Percentiles rank a stretch among this genome's conserved stretches.
phyloP scores from a whole-genome alignment of 2,329 filamentous ascomycete species.

The Phialocephala subalpina region DNA sequence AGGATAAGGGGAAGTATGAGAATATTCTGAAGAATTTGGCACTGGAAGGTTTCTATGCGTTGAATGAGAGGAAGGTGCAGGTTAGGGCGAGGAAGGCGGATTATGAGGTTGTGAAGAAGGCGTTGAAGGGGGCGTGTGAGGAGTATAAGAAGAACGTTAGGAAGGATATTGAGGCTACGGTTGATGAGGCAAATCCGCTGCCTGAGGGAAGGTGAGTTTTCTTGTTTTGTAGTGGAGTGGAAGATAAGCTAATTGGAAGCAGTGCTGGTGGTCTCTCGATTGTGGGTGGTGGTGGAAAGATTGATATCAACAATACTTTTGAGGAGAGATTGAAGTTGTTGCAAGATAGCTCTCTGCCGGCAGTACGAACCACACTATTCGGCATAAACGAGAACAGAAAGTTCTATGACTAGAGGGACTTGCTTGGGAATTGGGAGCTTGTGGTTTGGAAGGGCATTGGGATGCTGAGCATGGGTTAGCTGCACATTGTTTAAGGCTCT shows the following conservation, averaged over 20 bases:
- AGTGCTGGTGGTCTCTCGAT: slow-evolving; percentile 87
- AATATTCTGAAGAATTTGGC: slow-evolving; percentile 80
- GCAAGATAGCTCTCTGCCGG: slow-evolving; percentile 84
- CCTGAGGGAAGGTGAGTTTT: slow-evolving; percentile 81
- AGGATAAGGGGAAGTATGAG: slow-evolving; percentile 79
- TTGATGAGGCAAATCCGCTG: slow-evolving; percentile 82
- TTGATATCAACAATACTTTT: slow-evolving; percentile 98
- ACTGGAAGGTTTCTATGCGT: slow-evolving; percentile 87
- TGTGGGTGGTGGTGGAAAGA: slow-evolving; percentile 86
- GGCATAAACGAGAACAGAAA: slow-evolving; percentile 95
- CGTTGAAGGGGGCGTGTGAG: slow-evolving; percentile 76
- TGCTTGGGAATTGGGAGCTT: slow-evolving; percentile 2
- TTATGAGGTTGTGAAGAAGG: slow-evolving; percentile 77
- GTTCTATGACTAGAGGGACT: slow-evolving; percentile 79
- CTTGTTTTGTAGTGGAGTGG: not conserved
- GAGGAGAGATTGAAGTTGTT: slow-evolving; percentile 89
- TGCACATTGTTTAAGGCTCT: slow-evolving; percentile 32
- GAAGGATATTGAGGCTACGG: slow-evolving; percentile 71
- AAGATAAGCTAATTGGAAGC: slow-evolving; percentile 29
- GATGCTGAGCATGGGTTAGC: slow-evolving; percentile 26
- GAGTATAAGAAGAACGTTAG: slow-evolving; percentile 85
- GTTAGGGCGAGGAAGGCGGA: slow-evolving; percentile 84
- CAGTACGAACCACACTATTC: slow-evolving; percentile 86
- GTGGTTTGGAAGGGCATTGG: slow-evolving; percentile 10
- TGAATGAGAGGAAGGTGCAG: slow-evolving; percentile 80